phyloP scores from a whole-genome alignment of 441 rosid species.

The Gossypium davidsonii region DNA sequence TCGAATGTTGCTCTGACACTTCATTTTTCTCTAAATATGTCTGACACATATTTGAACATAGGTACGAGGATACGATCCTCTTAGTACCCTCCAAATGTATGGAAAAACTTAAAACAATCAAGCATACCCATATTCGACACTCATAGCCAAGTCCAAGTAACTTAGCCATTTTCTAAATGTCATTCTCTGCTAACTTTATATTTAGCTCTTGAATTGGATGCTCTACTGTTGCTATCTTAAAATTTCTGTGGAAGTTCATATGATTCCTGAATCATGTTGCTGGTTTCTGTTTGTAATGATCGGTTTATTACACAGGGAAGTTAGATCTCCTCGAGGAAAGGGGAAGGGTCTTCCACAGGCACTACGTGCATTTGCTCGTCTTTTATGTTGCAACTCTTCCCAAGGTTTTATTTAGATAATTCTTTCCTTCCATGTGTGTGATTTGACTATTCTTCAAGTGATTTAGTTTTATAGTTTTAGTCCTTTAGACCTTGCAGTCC shows the following conservation, averaged over 20 bases:
- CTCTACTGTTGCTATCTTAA: background rate
- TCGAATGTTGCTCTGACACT: background rate
- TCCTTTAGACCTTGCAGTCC: background rate
- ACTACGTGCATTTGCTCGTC: constrained; percentile 79
- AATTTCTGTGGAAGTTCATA: background rate
- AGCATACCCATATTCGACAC: background rate
- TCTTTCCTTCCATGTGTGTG: constrained; percentile 14
- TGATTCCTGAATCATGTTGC: background rate
- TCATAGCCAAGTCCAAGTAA: background rate
- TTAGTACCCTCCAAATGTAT: background rate
- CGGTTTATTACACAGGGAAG: constrained; percentile 45
- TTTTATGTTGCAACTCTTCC: constrained; percentile 47
- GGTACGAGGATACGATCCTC: background rate
- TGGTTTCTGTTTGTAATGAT: constrained; percentile 20
- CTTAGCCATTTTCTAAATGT: background rate
- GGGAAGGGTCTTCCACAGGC: constrained; percentile 79
- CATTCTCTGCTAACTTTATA: background rate
- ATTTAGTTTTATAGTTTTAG: background rate
- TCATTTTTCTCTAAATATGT: background rate
- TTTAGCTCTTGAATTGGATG: background rate
- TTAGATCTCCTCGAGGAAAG: constrained; percentile 56
- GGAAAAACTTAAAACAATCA: background rate
- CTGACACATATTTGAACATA: background rate
- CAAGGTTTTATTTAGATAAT: constrained; percentile 36
- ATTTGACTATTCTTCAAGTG: constrained; percentile 12